These are phyloP conservation scores for Cinnamomum micranthum DNA, from an alignment of 164 flowering plant genomes.

Conservation along the genomic window DNA sequence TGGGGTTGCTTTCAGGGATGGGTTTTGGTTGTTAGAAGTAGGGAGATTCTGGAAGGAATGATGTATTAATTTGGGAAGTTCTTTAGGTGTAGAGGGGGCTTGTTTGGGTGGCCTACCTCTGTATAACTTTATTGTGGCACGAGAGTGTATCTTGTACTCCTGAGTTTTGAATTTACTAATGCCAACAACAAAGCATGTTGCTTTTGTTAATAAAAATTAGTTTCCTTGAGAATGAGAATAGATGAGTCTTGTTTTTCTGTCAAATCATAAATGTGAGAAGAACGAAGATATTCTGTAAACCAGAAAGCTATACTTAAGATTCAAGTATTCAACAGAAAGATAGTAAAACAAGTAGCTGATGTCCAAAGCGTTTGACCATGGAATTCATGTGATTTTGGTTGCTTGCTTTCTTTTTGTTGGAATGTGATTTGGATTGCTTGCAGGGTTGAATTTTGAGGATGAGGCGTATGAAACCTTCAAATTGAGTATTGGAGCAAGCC, in stretches of 20 bases:
- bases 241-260: neutral
- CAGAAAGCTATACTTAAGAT: neutral
- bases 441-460: neutral
- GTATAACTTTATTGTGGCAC: neutral
- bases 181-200: neutral
- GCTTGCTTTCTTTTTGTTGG: too few relatives aligned
- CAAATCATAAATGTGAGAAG: neutral
- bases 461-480: too few relatives aligned
- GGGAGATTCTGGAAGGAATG: neutral
- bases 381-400: neutral
- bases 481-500: too few relatives aligned
- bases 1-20: too few relatives aligned
- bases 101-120: conserved; percentile 1
- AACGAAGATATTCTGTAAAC: neutral
- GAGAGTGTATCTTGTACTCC: neutral
- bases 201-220: neutral
- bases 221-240: neutral
- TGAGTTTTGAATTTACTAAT: neutral
- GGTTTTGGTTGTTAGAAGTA: neutral
- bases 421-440: neutral
- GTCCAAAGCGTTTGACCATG: neutral
- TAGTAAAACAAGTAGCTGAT: neutral
- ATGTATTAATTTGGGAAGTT: neutral
- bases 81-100: neutral
- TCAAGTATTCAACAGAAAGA: neutral